Evolutionary conservation across 176 grass and related monocot species (phyloP), one percentile per base, ranked within the genome.

Genomic region (Aegilops longissima): DNA sequence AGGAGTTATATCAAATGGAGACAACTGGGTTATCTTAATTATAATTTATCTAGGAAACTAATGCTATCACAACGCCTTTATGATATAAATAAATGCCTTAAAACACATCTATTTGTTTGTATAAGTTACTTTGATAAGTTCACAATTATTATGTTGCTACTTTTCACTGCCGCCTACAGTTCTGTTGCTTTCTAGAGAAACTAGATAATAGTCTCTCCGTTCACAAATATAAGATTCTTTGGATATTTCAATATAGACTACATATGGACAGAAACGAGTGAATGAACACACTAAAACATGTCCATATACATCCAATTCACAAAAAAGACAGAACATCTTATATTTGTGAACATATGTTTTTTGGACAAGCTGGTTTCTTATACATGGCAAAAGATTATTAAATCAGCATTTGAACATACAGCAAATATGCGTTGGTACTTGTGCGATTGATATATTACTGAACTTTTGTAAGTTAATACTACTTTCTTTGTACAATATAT

Each of bases 51-150:
- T 33, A 6, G 71, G 63, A 64, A 71, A 9, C 1, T 83, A 61
- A 45, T 30, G 3, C 65, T 9, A 38, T 85, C 12, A 27, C 71
- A 12, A 16, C 11, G 3, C 49, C 25, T 8, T 70, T 77, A 21
- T 82, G 29, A 82, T 63, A 11, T 27, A 83, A 49, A 63, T 63
- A 14, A 14, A 54, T 36, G 14, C 27, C 78, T 72, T 73, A 54
- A 24, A 65, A 39, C n/a, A 64, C 21, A 27, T n/a, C 18, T 67
- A 30, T 81, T 66, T 73, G 40, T 74, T 66, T 47, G 27, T 23
- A 62, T 79, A 24, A 62, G 33, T 40, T 79, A 29, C 79, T 69
- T 21, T 82, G 63, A 8, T 82, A 20, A 82, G 64, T 23, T 81
- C 4, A 0, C 27, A 80, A 80, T 44, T 42, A 63, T n/a, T 5